Conservation (phyloP, 352 stramenopile species). For the Phytophthora sansomeana region DNA sequence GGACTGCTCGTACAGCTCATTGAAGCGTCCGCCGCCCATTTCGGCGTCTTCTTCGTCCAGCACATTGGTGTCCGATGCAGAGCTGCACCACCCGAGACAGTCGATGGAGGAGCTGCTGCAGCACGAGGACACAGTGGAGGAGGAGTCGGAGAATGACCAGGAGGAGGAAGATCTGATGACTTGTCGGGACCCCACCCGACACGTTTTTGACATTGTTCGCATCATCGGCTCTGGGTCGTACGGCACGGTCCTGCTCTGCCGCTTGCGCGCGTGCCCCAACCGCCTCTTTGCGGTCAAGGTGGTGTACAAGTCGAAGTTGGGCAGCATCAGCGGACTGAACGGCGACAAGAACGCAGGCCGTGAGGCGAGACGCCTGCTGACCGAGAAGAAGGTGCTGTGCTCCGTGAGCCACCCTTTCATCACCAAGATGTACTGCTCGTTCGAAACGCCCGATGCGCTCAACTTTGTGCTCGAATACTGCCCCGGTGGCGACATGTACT, state of each 20-base stretch:
- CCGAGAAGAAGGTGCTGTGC: conserved; percentile 98
- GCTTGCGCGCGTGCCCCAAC: conserved; percentile 48
- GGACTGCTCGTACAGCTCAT: conserved; percentile 44
- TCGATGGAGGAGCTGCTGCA: conserved; percentile 41
- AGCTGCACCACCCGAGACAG: conserved; percentile 31
- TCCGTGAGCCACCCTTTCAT: conserved; percentile 97
- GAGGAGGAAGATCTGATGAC: conserved; percentile 26
- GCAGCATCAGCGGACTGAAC: conserved; percentile 32
- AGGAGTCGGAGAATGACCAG: conserved; percentile 8
- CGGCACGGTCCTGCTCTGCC: conserved; percentile 74
- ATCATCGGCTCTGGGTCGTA: conserved; percentile 84
- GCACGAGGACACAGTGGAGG: conserved; percentile 37
- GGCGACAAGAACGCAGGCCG: conserved; percentile 41
- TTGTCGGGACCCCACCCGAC: conserved; percentile 30
- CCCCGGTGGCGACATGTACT: conserved; percentile 96
- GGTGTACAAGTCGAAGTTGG: conserved; percentile 78
- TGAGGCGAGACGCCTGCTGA: conserved; percentile 87
- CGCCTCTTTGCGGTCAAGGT: conserved; percentile 79
- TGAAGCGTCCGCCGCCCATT: conserved; percentile 33
- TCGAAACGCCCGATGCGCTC: conserved; percentile 91
- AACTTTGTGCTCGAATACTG: conserved; percentile 99
- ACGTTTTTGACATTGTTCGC: conserved; percentile 75
- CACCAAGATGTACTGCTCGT: conserved; percentile 96
- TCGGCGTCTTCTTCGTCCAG: conserved; percentile 61
- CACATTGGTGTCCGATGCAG: conserved; percentile 52